These are phyloP conservation scores for Stromatinia cepivora DNA, from an alignment of 2,329 filamentous ascomycete genomes.

Conservation along the genomic window DNA sequence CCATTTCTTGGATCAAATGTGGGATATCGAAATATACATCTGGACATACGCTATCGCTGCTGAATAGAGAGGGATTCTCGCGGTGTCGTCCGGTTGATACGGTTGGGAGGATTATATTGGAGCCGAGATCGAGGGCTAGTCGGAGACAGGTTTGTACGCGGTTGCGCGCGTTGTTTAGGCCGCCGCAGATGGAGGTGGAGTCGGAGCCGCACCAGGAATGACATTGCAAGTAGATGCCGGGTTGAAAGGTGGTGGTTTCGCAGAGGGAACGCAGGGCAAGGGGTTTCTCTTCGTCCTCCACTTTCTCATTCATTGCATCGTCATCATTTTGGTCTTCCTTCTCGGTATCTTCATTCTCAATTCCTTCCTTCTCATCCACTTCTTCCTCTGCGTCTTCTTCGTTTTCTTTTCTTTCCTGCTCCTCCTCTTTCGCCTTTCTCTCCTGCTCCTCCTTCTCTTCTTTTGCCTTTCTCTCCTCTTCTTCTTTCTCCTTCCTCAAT, in stretches of 20 bases:
- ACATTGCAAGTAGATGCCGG: slow-evolving; percentile 34
- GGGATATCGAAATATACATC: slow-evolving; percentile 29
- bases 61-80: slow-evolving; percentile 15
- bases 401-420: not conserved
- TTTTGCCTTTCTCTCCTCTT: not conserved
- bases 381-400: not conserved
- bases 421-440: not conserved
- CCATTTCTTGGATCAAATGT: slow-evolving; percentile 20
- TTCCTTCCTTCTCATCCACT: too few relatives aligned
- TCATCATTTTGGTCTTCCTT: not conserved
- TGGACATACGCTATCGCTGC: slow-evolving; percentile 21
- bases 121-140: slow-evolving; percentile 32
- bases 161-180: slow-evolving; percentile 34
- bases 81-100: slow-evolving; percentile 21
- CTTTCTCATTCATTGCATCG: not conserved
- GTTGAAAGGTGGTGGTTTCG: slow-evolving; percentile 27
- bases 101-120: slow-evolving; percentile 32
- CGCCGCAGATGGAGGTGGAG: slow-evolving; percentile 29
- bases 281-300: not conserved
- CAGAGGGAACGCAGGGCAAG: slow-evolving; percentile 22
- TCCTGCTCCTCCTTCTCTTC: not conserved
- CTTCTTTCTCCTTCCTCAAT: not conserved
- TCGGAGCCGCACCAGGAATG: slow-evolving; percentile 28
- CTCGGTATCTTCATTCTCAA: not conserved
- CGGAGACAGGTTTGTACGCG: slow-evolving; percentile 34